A percentile compares a stretch with the other conserved stretches of the same genome.
phyloP scores from a whole-genome alignment of 129 eudicot species.

The Centella asiatica region DNA sequence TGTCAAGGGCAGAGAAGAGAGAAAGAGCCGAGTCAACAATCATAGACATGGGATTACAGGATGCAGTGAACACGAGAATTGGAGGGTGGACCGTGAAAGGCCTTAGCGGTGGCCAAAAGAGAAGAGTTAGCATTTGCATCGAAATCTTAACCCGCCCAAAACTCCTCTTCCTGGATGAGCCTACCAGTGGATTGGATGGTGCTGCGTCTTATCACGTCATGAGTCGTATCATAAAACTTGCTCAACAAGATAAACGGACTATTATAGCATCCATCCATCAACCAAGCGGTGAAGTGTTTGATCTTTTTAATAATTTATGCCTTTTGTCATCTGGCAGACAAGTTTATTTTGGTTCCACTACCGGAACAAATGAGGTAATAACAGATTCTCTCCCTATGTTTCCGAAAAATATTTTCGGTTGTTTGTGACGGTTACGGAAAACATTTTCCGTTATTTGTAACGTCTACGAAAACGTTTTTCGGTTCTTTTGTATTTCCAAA shows the following conservation, averaged over 20 bases:
- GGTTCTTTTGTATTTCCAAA: too few species aligned
- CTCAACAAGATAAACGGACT: conserved; percentile 43
- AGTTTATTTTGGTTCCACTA: conserved; percentile 55
- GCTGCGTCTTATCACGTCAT: conserved; percentile 83
- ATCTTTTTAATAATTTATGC: conserved; percentile 72
- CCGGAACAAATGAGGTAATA: conserved; percentile 45
- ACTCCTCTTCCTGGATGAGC: conserved; percentile 81
- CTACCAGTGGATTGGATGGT: conserved; percentile 85
- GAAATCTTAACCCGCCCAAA: conserved; percentile 66
- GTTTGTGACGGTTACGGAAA: too few species aligned
- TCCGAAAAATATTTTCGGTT: too few species aligned
- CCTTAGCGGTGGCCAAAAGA: conserved; percentile 82
- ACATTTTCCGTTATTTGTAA: too few species aligned
- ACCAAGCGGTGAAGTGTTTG: conserved; percentile 71
- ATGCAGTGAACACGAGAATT: conserved; percentile 69
- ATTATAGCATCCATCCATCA: conserved; percentile 74
- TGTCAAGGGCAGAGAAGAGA: conserved; percentile 54
- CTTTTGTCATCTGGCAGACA: conserved; percentile 61
- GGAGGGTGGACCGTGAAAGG: conserved; percentile 89
- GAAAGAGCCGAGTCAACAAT: conserved; percentile 64
- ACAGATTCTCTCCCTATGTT: too few species aligned
- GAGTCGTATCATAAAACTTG: conserved; percentile 55
- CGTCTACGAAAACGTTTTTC: too few species aligned
- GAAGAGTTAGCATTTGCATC: conserved; percentile 83
- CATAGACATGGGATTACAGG: conserved; percentile 77